Percentiles rank a stretch among this genome's conserved stretches.
Conservation (phyloP, 2,329 filamentous ascomycete genomes). For the Pyricularia sp. region DNA sequence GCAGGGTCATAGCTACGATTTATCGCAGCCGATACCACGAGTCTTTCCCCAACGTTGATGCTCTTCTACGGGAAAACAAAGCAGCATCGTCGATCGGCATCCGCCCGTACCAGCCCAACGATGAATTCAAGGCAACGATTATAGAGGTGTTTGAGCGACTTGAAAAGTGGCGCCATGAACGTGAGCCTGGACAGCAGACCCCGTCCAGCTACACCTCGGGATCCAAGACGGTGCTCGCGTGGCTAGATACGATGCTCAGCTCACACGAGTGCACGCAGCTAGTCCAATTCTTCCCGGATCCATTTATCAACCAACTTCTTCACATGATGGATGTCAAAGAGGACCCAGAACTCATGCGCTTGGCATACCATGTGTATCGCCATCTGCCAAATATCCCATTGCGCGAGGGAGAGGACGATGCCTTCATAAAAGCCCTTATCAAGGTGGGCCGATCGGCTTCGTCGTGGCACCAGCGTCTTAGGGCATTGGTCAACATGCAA, state of each 20-base stretch:
- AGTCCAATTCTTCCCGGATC: conserved; percentile 79
- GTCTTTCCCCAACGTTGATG: conserved; percentile 72
- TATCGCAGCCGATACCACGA: conserved; percentile 91
- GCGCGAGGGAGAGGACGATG: conserved; percentile 70
- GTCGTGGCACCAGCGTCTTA: conserved; percentile 92
- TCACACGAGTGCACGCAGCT: conserved; percentile 90
- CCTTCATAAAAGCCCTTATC: conserved; percentile 79
- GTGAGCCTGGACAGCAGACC: conserved; percentile 80
- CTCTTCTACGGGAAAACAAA: conserved; percentile 71
- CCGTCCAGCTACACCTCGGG: conserved; percentile 92
- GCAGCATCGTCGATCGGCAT: conserved; percentile 72
- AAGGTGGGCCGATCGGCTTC: conserved; percentile 74
- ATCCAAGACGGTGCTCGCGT: conserved; percentile 89
- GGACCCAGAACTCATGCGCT: conserved; percentile 85
- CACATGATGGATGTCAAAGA: conserved; percentile 99
- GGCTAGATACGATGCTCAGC: conserved; percentile 85
- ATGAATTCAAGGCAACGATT: conserved; percentile 65
- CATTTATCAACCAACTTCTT: conserved; percentile 84
- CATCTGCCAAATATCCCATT: conserved; percentile 85
- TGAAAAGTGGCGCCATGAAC: conserved; percentile 79
- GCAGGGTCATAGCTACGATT: conserved; percentile 77
- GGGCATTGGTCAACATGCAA: conserved; percentile 96
- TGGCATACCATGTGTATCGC: conserved; percentile 94
- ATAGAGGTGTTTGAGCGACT: conserved; percentile 68
- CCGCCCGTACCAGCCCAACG: conserved; percentile 69